phyloP scores from a whole-genome alignment of 2,329 filamentous ascomycete genomes.

The Apiospora saccharicola region DNA sequence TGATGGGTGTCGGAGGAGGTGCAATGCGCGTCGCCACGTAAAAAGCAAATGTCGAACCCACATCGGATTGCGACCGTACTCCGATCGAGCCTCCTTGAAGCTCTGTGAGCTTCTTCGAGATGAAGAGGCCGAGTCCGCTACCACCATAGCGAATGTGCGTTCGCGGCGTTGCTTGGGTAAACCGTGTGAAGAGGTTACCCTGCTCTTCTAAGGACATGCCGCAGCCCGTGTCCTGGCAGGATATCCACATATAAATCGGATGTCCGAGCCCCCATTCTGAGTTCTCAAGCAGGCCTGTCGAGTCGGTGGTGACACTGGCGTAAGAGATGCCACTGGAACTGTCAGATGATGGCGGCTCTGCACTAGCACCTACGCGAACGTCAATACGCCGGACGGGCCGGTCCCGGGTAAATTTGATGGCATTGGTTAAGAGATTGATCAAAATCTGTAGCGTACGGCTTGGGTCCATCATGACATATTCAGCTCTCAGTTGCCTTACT shows the following conservation, averaged over 20 bases:
- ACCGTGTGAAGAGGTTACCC: conserved; percentile 71
- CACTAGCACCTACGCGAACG: conserved; percentile 70
- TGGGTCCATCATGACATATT: conserved; percentile 79
- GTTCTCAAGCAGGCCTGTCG: conserved; percentile 56
- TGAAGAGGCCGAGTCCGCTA: conserved; percentile 76
- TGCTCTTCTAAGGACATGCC: conserved; percentile 69
- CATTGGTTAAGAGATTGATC: conserved; percentile 77
- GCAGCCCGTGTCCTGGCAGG: conserved; percentile 76
- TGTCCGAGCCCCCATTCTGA: conserved; percentile 76
- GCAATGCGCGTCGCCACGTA: conserved; percentile 70
- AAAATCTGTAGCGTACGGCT: conserved; percentile 78
- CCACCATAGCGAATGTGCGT: conserved; percentile 79
- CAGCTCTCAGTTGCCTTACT: conserved; percentile 67
- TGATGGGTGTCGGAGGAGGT: conserved; percentile 37
- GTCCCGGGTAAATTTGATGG: conserved; percentile 70
- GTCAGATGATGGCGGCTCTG: conserved; percentile 51
- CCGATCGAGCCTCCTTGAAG: conserved; percentile 81
- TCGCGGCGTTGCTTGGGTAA: conserved; percentile 71
- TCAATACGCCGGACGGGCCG: conserved; percentile 66
- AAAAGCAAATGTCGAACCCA: conserved; percentile 79
- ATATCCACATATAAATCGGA: conserved; percentile 74
- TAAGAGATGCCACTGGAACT: conserved; percentile 54
- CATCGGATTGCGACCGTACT: conserved; percentile 69
- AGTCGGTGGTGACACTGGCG: conserved; percentile 50
- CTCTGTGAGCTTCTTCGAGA: conserved; percentile 77